phyloP scores from a whole-genome alignment of 2,329 filamentous ascomycete genomes.

The Colletotrichum sp. region DNA sequence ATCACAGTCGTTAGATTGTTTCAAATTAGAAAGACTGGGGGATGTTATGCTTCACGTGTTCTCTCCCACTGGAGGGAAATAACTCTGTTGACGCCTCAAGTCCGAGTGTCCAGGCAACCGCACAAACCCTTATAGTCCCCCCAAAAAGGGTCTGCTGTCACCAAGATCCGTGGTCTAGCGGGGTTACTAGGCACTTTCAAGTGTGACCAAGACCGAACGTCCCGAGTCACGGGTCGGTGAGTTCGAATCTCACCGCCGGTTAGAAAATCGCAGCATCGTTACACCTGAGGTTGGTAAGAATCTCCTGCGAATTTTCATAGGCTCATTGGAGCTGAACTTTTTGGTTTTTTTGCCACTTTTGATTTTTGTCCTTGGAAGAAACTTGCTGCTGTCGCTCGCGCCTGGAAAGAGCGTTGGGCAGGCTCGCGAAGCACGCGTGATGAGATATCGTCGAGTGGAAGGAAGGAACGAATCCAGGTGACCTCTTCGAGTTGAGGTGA shows the following conservation, averaged over 20 bases:
- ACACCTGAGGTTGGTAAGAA: neutral
- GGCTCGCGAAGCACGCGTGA: neutral
- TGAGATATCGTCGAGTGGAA: neutral
- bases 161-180: neutral
- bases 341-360: neutral
- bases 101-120: neutral
- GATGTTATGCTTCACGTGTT: no score
- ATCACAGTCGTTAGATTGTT: no score
- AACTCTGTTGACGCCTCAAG: no score
- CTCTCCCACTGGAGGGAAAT: no score
- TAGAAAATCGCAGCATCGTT: neutral
- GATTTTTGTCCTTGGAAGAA: neutral
- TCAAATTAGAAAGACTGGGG: no score
- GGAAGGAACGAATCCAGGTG: neutral
- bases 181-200: neutral
- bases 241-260: neutral
- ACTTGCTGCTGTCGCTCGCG: neutral
- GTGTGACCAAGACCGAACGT: neutral
- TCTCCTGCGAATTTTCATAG: neutral
- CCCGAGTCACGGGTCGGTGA: neutral
- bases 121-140: neutral
- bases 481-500: neutral
- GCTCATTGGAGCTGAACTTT: neutral
- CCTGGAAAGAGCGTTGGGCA: rapidly evolving
- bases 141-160: neutral